Conservation (phyloP, 495 filamentous ascomycete genomes). For the Margaritispora aquatica region DNA sequence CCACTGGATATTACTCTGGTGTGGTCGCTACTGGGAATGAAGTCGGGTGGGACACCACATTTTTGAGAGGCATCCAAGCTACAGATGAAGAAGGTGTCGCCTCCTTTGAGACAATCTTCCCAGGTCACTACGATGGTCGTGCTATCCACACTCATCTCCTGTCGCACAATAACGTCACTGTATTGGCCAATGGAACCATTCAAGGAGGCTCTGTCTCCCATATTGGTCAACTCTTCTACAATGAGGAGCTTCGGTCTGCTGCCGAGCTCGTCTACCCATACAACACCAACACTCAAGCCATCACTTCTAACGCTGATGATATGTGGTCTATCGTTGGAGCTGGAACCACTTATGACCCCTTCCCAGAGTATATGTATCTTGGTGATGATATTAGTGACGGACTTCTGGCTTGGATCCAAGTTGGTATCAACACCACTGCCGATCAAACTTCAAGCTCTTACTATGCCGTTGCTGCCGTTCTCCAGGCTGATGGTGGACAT, state of each 20-base stretch:
- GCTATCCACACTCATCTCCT: conserved; percentile 51
- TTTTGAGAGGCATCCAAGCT: conserved; percentile 43
- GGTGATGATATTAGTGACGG: conserved; percentile 47
- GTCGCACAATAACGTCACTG: conserved; percentile 37
- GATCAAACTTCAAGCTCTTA: conserved; percentile 36
- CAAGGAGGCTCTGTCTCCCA: conserved; percentile 43
- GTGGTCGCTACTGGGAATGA: conserved; percentile 25
- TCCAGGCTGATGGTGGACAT: conserved; percentile 17
- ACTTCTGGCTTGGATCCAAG: conserved; percentile 43
- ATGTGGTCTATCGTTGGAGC: conserved; percentile 42
- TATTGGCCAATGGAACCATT: conserved; percentile 41
- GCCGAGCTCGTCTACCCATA: conserved; percentile 48
- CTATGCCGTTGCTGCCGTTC: conserved; percentile 22
- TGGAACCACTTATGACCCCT: conserved; percentile 44
- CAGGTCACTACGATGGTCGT: conserved; percentile 52
- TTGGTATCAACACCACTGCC: conserved; percentile 47
- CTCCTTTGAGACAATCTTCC: conserved; percentile 50
- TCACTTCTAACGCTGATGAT: conserved; percentile 49
- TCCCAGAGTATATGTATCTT: conserved; percentile 50
- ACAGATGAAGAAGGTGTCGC: conserved; percentile 49
- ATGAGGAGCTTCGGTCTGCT: conserved; percentile 41
- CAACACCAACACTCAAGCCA: conserved; percentile 43
- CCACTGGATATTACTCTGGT: conserved; percentile 49
- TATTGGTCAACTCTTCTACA: conserved; percentile 59
- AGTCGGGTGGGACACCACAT: conserved; percentile 39